These are phyloP conservation scores for Lobulomyces angularis DNA, from an alignment of 192 early-diverging fungal species.

Conservation along the genomic window DNA sequence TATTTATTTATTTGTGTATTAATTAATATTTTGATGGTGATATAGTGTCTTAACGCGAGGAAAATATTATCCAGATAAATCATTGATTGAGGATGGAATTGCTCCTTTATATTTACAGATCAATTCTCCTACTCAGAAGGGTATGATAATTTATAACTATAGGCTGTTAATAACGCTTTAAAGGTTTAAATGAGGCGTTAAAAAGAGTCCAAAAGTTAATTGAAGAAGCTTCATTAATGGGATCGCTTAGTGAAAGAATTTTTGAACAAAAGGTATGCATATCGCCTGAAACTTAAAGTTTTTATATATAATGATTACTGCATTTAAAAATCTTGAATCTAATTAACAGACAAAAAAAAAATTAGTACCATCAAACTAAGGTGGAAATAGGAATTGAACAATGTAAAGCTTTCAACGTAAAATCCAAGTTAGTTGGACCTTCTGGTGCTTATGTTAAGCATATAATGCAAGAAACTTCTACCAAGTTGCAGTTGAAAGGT, in stretches of 20 bases:
- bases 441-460: constrained; percentile 71
- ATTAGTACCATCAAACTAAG: constrained; percentile 28
- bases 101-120: constrained; percentile 2
- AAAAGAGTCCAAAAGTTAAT: constrained; percentile 64
- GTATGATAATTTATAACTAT: no score
- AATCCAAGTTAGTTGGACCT: constrained; percentile 80
- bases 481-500: constrained; percentile 71
- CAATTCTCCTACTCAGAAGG: background rate
- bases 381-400: constrained; percentile 64
- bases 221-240: constrained; percentile 36
- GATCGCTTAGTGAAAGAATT: no score
- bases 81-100: constrained; percentile 22
- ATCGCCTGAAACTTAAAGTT: constrained; percentile 5
- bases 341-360: constrained; percentile 2
- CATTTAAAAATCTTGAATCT: background rate
- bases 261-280: no score
- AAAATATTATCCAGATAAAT: constrained; percentile 63
- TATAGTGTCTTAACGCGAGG: constrained; percentile 65
- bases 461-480: constrained; percentile 66
- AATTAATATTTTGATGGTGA: constrained; percentile 9
- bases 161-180: no score
- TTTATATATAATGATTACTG: background rate
- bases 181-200: constrained; percentile 63
- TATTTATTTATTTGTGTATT: constrained; percentile 1
- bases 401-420: constrained; percentile 63